Conservation (phyloP, 805 yeast genomes). For the Debaryomyces maramus region DNA sequence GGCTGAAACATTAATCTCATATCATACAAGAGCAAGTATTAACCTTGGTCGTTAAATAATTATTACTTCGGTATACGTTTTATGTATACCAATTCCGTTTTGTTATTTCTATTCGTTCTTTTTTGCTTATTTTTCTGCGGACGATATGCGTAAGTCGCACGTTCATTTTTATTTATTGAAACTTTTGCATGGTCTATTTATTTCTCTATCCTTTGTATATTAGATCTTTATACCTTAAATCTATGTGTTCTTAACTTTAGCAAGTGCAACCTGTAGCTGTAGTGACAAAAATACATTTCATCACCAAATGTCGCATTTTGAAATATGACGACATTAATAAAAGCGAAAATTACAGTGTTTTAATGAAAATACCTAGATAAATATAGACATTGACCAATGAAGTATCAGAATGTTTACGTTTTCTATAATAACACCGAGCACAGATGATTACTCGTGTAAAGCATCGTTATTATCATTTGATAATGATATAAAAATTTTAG, state of each 20-base stretch:
- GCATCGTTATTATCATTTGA: slow-evolving; percentile 62
- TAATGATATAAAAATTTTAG: slow-evolving; percentile 50
- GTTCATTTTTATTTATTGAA: no score
- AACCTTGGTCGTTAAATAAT: slow-evolving; percentile 20
- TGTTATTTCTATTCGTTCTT: background rate
- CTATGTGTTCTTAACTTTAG: no score
- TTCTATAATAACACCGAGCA: slow-evolving; percentile 31
- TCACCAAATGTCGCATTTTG: background rate
- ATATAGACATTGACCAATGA: background rate
- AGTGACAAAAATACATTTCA: background rate
- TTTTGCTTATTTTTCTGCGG: no score
- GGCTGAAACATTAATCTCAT: slow-evolving; percentile 47
- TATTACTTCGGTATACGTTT: background rate
- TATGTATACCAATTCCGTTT: background rate
- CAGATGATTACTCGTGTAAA: slow-evolving; percentile 28
- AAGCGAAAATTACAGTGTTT: background rate
- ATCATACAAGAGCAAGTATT: slow-evolving; percentile 42
- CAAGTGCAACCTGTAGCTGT: no score
- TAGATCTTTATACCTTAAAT: no score
- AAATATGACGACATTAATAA: background rate
- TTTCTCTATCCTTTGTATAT: no score
- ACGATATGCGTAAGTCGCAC: no score
- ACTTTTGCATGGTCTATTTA: no score
- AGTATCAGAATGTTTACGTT: slow-evolving; percentile 35
- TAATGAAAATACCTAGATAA: background rate